phyloP scores from a whole-genome alignment of 2,329 filamentous ascomycete species.

The Lecanicillium sp. region DNA sequence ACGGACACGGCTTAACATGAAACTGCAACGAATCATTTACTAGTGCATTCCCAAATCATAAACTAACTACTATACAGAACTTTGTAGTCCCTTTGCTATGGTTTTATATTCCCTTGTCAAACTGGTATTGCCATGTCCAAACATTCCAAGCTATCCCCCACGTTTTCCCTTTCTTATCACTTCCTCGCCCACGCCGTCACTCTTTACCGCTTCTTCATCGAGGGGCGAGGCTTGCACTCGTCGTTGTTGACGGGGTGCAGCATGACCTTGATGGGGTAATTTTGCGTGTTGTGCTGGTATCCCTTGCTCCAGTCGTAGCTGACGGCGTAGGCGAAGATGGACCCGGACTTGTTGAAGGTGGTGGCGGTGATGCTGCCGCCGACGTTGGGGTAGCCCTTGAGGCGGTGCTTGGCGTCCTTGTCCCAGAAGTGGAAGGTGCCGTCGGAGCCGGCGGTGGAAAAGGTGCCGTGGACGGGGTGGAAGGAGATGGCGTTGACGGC shows the following conservation, averaged over 20 bases:
- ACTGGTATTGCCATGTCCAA: background rate
- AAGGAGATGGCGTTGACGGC: constrained; percentile 97
- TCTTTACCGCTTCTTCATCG: constrained; percentile 52
- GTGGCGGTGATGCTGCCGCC: constrained; percentile 85
- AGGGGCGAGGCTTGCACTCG: constrained; percentile 57
- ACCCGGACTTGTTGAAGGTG: constrained; percentile 82
- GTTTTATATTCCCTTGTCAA: background rate
- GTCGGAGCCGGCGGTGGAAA: constrained; percentile 91
- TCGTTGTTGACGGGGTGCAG: constrained; percentile 66
- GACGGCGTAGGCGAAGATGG: constrained; percentile 80
- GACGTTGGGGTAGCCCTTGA: constrained; percentile 81
- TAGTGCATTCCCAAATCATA: constrained; percentile 2
- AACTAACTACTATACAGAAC: constrained; percentile 8
- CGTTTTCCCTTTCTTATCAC: background rate
- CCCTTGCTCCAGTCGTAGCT: constrained; percentile 99
- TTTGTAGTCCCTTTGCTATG: constrained; percentile 1
- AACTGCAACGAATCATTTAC: constrained; percentile 4
- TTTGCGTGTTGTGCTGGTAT: constrained; percentile 73
- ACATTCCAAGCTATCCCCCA: background rate
- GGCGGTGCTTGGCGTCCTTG: constrained; percentile 79
- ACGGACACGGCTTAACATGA: no score
- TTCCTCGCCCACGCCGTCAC: background rate
- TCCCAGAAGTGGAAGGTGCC: constrained; percentile 98
- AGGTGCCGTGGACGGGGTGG: constrained; percentile 95
- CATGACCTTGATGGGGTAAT: constrained; percentile 75